These are phyloP conservation scores for Neurospora sp. DNA, from an alignment of 495 filamentous ascomycete genomes.

Conservation along the genomic window DNA sequence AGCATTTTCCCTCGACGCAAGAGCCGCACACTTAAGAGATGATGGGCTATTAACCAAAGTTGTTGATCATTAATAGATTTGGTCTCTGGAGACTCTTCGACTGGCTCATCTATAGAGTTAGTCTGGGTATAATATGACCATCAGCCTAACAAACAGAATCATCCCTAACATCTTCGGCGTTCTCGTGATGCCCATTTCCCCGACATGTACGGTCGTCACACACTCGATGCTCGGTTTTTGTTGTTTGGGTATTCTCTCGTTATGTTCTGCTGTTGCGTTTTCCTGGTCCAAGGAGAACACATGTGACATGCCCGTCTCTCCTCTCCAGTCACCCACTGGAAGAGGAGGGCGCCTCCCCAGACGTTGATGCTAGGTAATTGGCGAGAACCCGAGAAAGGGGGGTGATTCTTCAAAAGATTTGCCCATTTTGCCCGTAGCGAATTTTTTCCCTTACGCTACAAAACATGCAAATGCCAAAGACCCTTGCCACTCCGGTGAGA, in stretches of 20 bases:
- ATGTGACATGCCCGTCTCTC: constrained; percentile 1
- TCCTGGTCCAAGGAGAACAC: not conserved
- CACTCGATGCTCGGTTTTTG: not conserved
- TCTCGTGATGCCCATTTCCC: not conserved
- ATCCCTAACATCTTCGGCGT: constrained; percentile 3
- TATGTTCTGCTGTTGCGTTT: not conserved
- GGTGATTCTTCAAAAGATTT: constrained; percentile 28
- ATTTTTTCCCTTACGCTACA: constrained; percentile 36
- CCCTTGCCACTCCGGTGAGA: constrained; percentile 33
- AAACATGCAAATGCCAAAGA: constrained; percentile 46
- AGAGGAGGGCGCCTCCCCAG: not conserved
- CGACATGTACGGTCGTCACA: constrained; percentile 1
- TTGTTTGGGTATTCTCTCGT: not conserved
- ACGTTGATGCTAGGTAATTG: constrained; percentile 11
- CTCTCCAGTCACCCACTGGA: not conserved
- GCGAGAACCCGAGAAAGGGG: constrained; percentile 11
- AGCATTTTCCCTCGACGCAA: not conserved
- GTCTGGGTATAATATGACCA: not conserved
- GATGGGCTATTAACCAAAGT: not conserved
- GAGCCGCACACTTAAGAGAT: not conserved
- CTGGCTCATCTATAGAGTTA: not conserved
- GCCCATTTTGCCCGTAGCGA: constrained; percentile 37
- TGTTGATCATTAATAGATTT: not conserved
- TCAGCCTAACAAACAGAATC: not conserved
- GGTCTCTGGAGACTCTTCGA: not conserved